These are phyloP conservation scores for Trichosporon sp. DNA, from an alignment of 1,284 basidiomycete genomes.

Conservation along the genomic window DNA sequence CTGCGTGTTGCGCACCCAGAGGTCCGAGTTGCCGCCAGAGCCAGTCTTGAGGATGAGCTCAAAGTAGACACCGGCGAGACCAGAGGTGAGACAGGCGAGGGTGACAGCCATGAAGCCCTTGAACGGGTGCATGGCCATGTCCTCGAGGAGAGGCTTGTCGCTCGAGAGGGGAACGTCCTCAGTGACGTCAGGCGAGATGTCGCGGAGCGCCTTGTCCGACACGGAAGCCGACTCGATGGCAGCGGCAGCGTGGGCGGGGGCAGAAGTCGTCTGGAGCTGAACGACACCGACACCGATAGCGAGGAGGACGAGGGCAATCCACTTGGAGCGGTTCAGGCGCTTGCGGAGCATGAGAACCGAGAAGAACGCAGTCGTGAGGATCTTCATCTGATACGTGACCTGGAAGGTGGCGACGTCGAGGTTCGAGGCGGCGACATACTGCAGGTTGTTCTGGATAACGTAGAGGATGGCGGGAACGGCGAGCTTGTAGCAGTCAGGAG, in stretches of 20 bases:
- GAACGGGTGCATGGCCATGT: constrained; percentile 67
- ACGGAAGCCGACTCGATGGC: constrained; percentile 18
- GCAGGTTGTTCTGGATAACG: constrained; percentile 93
- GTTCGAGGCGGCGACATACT: constrained; percentile 91
- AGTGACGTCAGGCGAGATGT: constrained; percentile 13
- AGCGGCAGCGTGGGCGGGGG: constrained; percentile 25
- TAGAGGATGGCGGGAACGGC: constrained; percentile 95
- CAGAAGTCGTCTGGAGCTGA: constrained; percentile 69
- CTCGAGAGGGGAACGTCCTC: constrained; percentile 4
- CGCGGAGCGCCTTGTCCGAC: constrained; percentile 6
- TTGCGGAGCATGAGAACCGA: constrained; percentile 86
- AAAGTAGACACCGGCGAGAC: constrained; percentile 97
- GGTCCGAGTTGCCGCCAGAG: constrained; percentile 59
- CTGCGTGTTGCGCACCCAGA: constrained; percentile 97
- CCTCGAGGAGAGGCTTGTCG: constrained; percentile 13
- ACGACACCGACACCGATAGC: constrained; percentile 91
- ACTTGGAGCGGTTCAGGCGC: constrained; percentile 72
- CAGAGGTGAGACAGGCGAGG: constrained; percentile 91
- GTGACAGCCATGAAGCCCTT: constrained; percentile 83
- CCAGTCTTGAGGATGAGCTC: constrained; percentile 94
- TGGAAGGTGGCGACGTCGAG: constrained; percentile 88
- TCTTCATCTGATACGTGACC: constrained; percentile 94
- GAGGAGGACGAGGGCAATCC: constrained; percentile 79
- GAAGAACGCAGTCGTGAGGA: constrained; percentile 93
- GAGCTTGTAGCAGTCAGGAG: constrained; percentile 91